A percentile compares a stretch with the other conserved stretches of the same genome.
phyloP scores from a whole-genome alignment of 2,329 filamentous ascomycete genomes.

The Periconia macrospinosa region DNA sequence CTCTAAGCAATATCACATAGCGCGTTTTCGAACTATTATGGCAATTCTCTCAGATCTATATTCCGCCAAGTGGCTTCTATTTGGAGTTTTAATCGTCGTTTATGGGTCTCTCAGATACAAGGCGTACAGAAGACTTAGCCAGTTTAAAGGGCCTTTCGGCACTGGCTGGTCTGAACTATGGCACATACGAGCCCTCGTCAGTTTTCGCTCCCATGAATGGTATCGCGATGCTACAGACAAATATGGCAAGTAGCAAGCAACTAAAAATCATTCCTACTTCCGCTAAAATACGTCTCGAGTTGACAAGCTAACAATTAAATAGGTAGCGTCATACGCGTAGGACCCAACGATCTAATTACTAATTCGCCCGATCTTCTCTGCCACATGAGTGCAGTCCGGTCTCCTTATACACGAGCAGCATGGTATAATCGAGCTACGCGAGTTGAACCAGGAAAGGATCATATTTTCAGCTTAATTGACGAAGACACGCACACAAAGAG shows the following conservation, averaged over 20 bases:
- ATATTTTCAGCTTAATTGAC: conserved; percentile 54
- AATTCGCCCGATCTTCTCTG: conserved; percentile 50
- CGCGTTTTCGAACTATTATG: not conserved
- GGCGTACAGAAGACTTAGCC: not conserved
- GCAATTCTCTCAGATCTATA: not conserved
- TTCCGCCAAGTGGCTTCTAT: not conserved
- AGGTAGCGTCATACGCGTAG: conserved; percentile 47
- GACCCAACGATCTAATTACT: conserved; percentile 52
- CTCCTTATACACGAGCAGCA: conserved; percentile 41
- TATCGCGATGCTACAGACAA: conserved; percentile 24
- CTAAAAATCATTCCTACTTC: not conserved
- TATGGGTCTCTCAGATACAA: not conserved
- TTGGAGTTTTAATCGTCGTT: not conserved
- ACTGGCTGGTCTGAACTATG: conserved; percentile 27
- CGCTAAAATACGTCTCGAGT: not conserved
- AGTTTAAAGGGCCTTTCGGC: conserved; percentile 23
- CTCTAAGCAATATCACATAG: no score
- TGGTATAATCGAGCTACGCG: conserved; percentile 40
- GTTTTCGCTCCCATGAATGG: conserved; percentile 15
- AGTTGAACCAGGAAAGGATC: conserved; percentile 54
- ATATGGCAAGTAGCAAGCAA: conserved; percentile 20
- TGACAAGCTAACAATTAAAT: conserved; percentile 9
- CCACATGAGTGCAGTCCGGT: conserved; percentile 45
- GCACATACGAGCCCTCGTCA: conserved; percentile 20
- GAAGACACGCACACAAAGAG: conserved; percentile 47